Evolutionary conservation across 352 stramenopile species (phyloP).

Genomic region (Halophytophthora polymorphica): DNA sequence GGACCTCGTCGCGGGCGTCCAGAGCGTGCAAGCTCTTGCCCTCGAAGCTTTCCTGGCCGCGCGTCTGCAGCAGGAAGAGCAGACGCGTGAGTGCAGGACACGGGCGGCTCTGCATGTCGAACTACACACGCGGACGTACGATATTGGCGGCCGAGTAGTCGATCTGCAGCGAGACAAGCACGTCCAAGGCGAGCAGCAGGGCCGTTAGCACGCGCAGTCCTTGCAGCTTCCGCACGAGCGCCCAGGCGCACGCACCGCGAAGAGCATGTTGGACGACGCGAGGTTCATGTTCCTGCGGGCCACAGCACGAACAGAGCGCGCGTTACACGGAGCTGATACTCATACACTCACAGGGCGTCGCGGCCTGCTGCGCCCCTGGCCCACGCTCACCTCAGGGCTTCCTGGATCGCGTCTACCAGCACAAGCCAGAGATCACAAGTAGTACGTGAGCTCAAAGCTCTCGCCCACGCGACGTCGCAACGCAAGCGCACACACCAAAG

Average conservation of each 20-base stretch:
- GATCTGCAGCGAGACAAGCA: conserved; percentile 26
- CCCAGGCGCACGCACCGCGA: conserved; percentile 31
- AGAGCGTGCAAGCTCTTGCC: conserved; percentile 60
- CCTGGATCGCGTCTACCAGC: conserved; percentile 20
- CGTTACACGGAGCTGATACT: neutral
- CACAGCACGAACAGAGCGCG: neutral
- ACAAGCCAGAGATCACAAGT: conserved; percentile 1
- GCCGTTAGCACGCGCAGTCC: neutral
- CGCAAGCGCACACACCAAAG: conserved; percentile 14
- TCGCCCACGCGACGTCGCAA: neutral
- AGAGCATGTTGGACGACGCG: conserved; percentile 68
- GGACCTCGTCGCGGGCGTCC: conserved; percentile 31
- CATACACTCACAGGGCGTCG: too few species aligned
- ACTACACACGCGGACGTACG: conserved; percentile 11
- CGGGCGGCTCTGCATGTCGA: neutral
- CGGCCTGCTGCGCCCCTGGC: neutral
- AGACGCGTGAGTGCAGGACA: neutral
- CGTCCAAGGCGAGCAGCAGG: neutral
- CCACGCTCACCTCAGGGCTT: conserved; percentile 16
- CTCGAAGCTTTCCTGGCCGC: conserved; percentile 47
- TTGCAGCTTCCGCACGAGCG: neutral
- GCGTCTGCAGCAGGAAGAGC: conserved; percentile 29
- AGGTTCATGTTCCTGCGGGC: conserved; percentile 32
- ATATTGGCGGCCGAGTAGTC: conserved; percentile 74
- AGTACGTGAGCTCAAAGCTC: neutral